These are phyloP conservation scores for Cladosporium colombiae DNA, from an alignment of 2,329 filamentous ascomycete genomes.

Conservation along the genomic window DNA sequence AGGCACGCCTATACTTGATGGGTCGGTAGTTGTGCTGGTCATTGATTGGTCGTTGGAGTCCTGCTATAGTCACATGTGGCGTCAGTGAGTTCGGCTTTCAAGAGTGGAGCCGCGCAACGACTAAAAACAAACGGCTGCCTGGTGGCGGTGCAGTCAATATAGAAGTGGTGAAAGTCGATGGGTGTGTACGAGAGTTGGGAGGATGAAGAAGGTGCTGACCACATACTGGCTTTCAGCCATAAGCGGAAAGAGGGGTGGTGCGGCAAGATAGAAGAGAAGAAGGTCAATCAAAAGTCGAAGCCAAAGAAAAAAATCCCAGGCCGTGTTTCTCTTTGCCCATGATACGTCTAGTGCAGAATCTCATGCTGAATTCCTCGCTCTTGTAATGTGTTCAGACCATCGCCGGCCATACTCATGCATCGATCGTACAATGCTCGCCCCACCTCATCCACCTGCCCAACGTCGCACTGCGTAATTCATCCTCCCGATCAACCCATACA, in stretches of 20 bases:
- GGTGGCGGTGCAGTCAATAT: not conserved
- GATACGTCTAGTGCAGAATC: constrained; percentile 19
- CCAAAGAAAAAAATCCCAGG: constrained; percentile 18
- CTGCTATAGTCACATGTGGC: not conserved
- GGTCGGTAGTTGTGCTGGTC: constrained; percentile 6
- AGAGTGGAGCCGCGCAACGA: constrained; percentile 6
- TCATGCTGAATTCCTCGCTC: constrained; percentile 17
- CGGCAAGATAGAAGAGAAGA: constrained; percentile 2
- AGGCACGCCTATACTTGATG: constrained; percentile 46
- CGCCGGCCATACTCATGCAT: not conserved
- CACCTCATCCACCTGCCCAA: not conserved
- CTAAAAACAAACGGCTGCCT: not conserved
- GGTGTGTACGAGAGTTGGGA: not conserved
- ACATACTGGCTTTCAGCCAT: constrained; percentile 6
- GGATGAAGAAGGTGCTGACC: constrained; percentile 19
- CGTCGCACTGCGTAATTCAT: not conserved
- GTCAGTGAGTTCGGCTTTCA: constrained; percentile 2
- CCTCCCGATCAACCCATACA: not conserved
- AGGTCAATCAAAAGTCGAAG: constrained; percentile 5
- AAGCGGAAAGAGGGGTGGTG: constrained; percentile 11
- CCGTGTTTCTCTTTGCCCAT: constrained; percentile 19
- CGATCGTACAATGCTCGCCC: constrained; percentile 5
- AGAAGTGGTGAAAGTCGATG: not conserved
- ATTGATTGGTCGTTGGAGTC: constrained; percentile 12
- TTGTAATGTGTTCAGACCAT: constrained; percentile 1